Conservation (phyloP, 2,329 filamentous ascomycete genomes). For the Exophiala aquamarina region DNA sequence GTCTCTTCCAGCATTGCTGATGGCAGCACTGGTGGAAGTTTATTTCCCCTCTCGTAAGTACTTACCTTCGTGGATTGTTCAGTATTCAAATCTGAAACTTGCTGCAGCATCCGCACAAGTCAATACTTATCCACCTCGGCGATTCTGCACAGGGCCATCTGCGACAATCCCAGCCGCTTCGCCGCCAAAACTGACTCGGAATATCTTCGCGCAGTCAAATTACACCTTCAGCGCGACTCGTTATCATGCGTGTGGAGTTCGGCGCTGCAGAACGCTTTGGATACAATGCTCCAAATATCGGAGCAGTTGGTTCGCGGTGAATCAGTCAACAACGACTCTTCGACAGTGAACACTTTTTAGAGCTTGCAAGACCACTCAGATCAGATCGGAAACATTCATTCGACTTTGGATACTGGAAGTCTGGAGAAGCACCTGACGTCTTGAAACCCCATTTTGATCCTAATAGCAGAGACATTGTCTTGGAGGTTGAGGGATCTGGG, state of each 20-base stretch:
- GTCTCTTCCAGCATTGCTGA: constrained; percentile 1
- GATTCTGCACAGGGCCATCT: not conserved
- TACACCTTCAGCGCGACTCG: constrained; percentile 4
- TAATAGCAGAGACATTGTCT: too few relatives aligned
- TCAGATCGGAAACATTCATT: too few relatives aligned
- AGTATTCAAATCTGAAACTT: not conserved
- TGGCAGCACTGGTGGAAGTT: not conserved
- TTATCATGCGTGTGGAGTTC: constrained; percentile 1
- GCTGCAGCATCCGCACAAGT: not conserved
- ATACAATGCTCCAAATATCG: not conserved
- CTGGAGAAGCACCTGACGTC: too few relatives aligned
- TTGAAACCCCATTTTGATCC: too few relatives aligned
- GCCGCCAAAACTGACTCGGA: constrained; percentile 2
- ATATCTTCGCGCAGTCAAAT: not conserved
- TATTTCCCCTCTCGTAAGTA: not conserved
- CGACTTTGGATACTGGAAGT: too few relatives aligned
- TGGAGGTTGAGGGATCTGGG: too few relatives aligned
- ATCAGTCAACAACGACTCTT: too few relatives aligned
- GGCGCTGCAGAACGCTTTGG: not conserved
- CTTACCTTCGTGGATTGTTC: not conserved
- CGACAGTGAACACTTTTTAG: too few relatives aligned
- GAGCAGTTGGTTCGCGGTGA: not conserved
- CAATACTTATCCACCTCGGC: not conserved
- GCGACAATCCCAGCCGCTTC: not conserved
- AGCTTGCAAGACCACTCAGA: too few relatives aligned